These are phyloP conservation scores for Gentiana dahurica DNA, from an alignment of 257 asterid species.

Conservation along the genomic window DNA sequence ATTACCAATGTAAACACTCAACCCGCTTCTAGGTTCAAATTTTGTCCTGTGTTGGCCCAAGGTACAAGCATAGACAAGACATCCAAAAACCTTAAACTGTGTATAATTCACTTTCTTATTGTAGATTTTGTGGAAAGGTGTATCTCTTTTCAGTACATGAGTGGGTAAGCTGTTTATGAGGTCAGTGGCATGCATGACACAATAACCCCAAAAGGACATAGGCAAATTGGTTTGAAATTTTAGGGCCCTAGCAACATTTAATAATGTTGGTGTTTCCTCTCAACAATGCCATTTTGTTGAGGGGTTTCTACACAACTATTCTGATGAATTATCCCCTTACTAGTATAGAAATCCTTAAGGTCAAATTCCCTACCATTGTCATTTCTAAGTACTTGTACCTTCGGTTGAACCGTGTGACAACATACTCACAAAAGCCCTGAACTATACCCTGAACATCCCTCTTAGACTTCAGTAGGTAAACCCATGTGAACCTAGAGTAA, in stretches of 20 bases:
- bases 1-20: neutral
- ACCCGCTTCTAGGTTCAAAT: too few species aligned
- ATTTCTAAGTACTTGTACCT: neutral
- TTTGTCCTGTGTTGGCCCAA: too few species aligned
- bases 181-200: neutral
- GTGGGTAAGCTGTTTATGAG: neutral
- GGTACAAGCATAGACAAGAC: too few species aligned
- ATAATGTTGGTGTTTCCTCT: neutral
- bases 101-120: neutral
- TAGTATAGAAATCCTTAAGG: too few species aligned
- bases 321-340: neutral
- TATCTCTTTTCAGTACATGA: neutral
- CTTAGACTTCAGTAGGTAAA: neutral
- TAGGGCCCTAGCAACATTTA: neutral
- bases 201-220: neutral
- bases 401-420: neutral
- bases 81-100: too few species aligned
- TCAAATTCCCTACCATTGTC: neutral
- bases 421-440: neutral
- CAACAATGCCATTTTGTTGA: neutral
- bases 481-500: neutral
- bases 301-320: neutral
- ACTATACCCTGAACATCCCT: neutral
- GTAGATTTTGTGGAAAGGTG: neutral
- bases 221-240: neutral